A percentile compares a stretch with the other conserved stretches of the same genome.
phyloP scores from a whole-genome alignment of 106 monocot species.

The Dendrobium catenatum region DNA sequence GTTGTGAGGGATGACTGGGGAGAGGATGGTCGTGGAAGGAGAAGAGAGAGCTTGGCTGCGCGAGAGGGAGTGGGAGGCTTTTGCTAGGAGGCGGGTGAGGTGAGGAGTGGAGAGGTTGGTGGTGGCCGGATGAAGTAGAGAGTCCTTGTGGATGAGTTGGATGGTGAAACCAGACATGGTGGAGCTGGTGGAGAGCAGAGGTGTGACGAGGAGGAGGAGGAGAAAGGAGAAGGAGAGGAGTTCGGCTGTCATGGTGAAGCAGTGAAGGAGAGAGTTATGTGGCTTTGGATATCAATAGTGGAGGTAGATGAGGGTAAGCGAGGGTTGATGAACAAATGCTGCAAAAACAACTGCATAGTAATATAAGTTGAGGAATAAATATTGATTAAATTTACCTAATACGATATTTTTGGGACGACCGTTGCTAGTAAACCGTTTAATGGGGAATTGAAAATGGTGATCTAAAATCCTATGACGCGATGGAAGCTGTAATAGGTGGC shows the following conservation, averaged over 20 bases:
- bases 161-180: not conserved
- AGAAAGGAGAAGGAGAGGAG: not conserved
- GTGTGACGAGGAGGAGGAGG: not conserved
- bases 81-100: not conserved
- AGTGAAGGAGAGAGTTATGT: not conserved
- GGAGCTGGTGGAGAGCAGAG: not conserved
- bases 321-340: constrained; percentile 7
- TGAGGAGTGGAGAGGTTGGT: no score
- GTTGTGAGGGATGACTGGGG: constrained; percentile 2
- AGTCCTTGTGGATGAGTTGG: not conserved
- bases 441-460: no score
- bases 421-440: no score
- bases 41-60: not conserved
- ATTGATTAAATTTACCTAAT: no score
- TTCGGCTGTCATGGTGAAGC: not conserved
- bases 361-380: no score
- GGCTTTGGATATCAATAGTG: not conserved
- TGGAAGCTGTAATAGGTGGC: no score
- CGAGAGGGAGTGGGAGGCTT: not conserved
- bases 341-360: no score
- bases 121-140: not conserved
- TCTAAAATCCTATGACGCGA: no score
- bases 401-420: no score
- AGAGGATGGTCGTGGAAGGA: not conserved
- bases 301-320: not conserved